A percentile compares a stretch with the other conserved stretches of the same genome.
Evolutionary conservation across 179 eudicot genomes (phyloP).

Genomic region (Heliamphora pulchella): DNA sequence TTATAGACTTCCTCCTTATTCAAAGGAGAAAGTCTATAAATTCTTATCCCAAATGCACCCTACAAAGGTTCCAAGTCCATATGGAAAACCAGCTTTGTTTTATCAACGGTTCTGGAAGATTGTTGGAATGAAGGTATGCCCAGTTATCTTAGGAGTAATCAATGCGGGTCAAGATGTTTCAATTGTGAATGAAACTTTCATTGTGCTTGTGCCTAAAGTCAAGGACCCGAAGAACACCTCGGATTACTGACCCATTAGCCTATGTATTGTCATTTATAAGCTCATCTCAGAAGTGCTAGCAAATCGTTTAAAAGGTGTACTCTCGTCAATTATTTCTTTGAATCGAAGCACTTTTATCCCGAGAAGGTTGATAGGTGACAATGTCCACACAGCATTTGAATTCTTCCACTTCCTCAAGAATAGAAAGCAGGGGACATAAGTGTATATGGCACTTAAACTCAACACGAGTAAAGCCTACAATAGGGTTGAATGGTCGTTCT

Average conservation of each 20-base stretch:
- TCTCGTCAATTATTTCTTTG: background rate
- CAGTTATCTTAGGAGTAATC: too few species aligned
- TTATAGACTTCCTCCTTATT: too few species aligned
- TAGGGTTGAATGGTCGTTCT: background rate
- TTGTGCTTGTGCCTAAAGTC: background rate
- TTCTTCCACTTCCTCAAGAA: too few species aligned
- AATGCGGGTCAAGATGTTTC: background rate
- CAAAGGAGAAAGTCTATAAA: too few species aligned
- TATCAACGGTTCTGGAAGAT: background rate
- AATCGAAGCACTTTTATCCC: background rate
- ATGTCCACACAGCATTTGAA: background rate
- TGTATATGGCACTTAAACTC: background rate
- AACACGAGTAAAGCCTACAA: background rate
- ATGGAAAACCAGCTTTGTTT: background rate
- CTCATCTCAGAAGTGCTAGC: background rate
- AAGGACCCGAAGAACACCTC: background rate
- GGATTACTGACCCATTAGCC: background rate
- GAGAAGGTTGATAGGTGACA: too few species aligned
- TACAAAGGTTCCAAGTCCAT: background rate
- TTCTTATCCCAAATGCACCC: background rate
- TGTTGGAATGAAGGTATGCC: background rate
- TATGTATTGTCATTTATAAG: background rate
- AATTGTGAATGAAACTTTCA: background rate
- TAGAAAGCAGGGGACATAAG: background rate
- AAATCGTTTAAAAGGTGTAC: background rate